Evolutionary conservation across 148 eudicot species (phyloP).

Genomic region (Oxyria digyna): DNA sequence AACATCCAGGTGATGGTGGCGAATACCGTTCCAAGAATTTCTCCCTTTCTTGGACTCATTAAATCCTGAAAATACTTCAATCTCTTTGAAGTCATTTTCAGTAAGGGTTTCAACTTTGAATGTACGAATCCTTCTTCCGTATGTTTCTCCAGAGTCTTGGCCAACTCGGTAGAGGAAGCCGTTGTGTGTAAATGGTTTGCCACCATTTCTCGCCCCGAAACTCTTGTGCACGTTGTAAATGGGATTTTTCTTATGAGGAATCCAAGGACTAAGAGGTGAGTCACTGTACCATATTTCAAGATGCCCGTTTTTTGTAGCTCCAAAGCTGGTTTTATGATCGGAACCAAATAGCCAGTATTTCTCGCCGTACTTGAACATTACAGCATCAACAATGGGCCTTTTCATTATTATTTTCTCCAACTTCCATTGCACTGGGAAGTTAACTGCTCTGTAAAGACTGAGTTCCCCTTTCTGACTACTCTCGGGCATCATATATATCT

Average conservation of each 20-base stretch:
- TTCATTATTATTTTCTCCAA: conserved; percentile 59
- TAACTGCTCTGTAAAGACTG: conserved; percentile 59
- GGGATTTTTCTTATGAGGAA: conserved; percentile 74
- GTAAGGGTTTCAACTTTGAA: conserved; percentile 63
- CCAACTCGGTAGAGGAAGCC: conserved; percentile 73
- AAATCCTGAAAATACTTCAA: conserved; percentile 59
- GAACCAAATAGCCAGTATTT: conserved; percentile 94
- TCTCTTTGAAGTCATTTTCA: conserved; percentile 51
- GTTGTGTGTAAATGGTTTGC: conserved; percentile 63
- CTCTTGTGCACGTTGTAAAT: conserved; percentile 45
- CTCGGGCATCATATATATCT: conserved; percentile 97
- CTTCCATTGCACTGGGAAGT: conserved; percentile 79
- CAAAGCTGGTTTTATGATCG: conserved; percentile 53
- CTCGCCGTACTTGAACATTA: conserved; percentile 40
- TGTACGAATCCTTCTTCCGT: conserved; percentile 55
- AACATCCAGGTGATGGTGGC: conserved; percentile 80
- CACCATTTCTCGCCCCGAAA: conserved; percentile 84
- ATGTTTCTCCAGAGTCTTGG: conserved; percentile 86
- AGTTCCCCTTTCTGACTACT: conserved; percentile 76
- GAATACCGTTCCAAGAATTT: conserved; percentile 85
- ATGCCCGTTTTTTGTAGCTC: conserved; percentile 61
- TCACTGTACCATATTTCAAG: conserved; percentile 83
- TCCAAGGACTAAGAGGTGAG: conserved; percentile 92
- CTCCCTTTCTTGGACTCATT: conserved; percentile 48
- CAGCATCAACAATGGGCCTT: conserved; percentile 78